These are phyloP conservation scores for Cladosporium colombiae DNA, from an alignment of 2,329 filamentous ascomycete species.

Conservation along the genomic window DNA sequence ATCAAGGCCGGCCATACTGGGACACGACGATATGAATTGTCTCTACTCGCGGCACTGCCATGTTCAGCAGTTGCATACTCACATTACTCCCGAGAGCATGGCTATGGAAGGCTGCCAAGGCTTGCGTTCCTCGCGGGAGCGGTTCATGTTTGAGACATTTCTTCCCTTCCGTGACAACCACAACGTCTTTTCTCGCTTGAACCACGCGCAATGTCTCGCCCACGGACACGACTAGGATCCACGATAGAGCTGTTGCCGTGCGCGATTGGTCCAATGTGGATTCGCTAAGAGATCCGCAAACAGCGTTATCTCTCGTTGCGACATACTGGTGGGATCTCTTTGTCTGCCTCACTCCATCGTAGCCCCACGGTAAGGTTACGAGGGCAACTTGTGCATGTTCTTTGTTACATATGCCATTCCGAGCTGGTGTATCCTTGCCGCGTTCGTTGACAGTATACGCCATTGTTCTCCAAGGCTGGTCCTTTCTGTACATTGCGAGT, in stretches of 20 bases:
- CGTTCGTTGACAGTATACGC: slow-evolving; percentile 1
- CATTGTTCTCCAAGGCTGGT: not conserved
- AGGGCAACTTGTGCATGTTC: slow-evolving; percentile 13
- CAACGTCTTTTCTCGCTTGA: not conserved
- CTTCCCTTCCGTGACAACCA: slow-evolving; percentile 3
- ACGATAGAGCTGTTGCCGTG: not conserved
- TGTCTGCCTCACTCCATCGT: not conserved
- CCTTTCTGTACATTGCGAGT: not conserved
- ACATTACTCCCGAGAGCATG: not conserved
- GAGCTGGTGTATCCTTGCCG: not conserved
- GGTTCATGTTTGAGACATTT: slow-evolving; percentile 3
- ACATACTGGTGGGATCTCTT: slow-evolving; percentile 4
- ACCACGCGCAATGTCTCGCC: slow-evolving; percentile 2
- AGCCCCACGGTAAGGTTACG: slow-evolving; percentile 11
- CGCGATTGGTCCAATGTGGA: not conserved
- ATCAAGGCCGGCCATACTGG: not conserved
- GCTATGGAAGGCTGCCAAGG: slow-evolving; percentile 1
- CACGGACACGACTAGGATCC: not conserved
- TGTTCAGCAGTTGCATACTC: not conserved
- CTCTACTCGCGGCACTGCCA: not conserved
- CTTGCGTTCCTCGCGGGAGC: not conserved
- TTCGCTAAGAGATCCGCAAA: slow-evolving; percentile 8
- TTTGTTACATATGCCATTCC: slow-evolving; percentile 5
- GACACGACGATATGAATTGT: not conserved
- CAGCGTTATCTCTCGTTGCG: slow-evolving; percentile 2